phyloP scores from a whole-genome alignment of 805 yeast genomes.

The Debaryomyces tyrocola region DNA sequence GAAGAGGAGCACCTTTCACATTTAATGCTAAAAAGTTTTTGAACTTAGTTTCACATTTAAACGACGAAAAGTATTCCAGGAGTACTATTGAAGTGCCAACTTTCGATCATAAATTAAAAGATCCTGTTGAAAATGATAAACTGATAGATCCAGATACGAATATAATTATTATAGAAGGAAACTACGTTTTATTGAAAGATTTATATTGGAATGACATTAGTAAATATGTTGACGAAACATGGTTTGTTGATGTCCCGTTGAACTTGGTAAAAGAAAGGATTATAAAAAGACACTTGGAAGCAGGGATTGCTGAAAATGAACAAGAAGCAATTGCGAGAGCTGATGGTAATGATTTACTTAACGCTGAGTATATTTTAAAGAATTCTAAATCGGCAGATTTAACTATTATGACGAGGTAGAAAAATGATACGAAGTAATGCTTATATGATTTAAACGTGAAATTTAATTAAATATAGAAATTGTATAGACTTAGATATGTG shows the following conservation, averaged over 20 bases:
- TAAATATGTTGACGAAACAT: conserved; percentile 39
- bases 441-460: too few species aligned
- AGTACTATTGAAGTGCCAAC: conserved; percentile 57
- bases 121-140: conserved; percentile 62
- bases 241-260: conserved; percentile 52
- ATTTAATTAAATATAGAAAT: not conserved
- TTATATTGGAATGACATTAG: conserved; percentile 59
- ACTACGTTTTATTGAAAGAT: conserved; percentile 61
- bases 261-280: conserved; percentile 55
- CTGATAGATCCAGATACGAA: conserved; percentile 45
- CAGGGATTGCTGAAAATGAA: conserved; percentile 50
- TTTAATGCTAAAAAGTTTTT: conserved; percentile 58
- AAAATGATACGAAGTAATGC: too few species aligned
- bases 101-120: conserved; percentile 72
- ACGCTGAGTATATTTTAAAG: conserved; percentile 48
- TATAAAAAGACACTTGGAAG: conserved; percentile 60
- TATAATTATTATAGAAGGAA: conserved; percentile 73
- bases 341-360: conserved; percentile 58
- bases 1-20: conserved; percentile 86
- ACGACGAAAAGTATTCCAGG: conserved; percentile 6
- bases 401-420: conserved; percentile 8
- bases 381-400: conserved; percentile 18
- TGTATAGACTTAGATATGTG: not conserved
- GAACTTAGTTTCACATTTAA: conserved; percentile 18
- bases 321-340: conserved; percentile 55